Evolutionary conservation across 495 filamentous ascomycete genomes (phyloP).

Genomic region (Hypoxylon crocopeplum): DNA sequence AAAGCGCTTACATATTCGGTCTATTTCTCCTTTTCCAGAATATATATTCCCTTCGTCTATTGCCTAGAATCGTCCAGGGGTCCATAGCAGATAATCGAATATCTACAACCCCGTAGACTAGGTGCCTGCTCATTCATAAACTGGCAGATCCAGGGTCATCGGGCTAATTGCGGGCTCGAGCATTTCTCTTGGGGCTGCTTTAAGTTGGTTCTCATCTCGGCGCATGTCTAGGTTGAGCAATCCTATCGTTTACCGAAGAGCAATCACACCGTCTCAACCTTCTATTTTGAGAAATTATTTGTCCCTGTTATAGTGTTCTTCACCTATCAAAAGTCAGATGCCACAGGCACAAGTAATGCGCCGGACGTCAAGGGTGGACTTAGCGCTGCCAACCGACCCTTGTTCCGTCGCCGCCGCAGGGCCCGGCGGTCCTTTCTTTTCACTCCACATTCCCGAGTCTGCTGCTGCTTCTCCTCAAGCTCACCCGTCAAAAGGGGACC

Average conservation of each 20-base stretch:
- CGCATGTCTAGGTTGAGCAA: slow-evolving; percentile 17
- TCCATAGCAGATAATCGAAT: slow-evolving; percentile 1
- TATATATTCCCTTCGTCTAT: neutral
- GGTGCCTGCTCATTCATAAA: slow-evolving; percentile 1
- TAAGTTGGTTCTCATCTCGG: slow-evolving; percentile 21
- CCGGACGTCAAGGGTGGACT: slow-evolving; percentile 32
- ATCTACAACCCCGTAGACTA: neutral
- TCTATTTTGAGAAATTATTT: slow-evolving; percentile 37
- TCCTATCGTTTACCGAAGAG: slow-evolving; percentile 24
- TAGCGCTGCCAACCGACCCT: slow-evolving; percentile 33
- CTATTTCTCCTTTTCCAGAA: neutral
- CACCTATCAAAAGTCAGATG: slow-evolving; percentile 31
- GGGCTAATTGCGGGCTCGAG: neutral
- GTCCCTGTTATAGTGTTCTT: slow-evolving; percentile 16
- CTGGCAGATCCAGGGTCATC: neutral
- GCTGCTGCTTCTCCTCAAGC: slow-evolving; percentile 18
- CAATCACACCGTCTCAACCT: slow-evolving; percentile 32
- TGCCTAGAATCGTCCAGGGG: neutral
- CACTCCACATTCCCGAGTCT: slow-evolving; percentile 29
- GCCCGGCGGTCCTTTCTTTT: slow-evolving; percentile 25
- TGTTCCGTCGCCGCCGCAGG: slow-evolving; percentile 35
- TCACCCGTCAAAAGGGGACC: slow-evolving; percentile 34
- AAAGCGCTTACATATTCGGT: slow-evolving; percentile 2
- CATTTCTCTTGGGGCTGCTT: slow-evolving; percentile 4
- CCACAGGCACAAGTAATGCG: slow-evolving; percentile 34